Evolutionary conservation across 306 rosid genomes (phyloP).

Genomic region (Nissolia schottii): DNA sequence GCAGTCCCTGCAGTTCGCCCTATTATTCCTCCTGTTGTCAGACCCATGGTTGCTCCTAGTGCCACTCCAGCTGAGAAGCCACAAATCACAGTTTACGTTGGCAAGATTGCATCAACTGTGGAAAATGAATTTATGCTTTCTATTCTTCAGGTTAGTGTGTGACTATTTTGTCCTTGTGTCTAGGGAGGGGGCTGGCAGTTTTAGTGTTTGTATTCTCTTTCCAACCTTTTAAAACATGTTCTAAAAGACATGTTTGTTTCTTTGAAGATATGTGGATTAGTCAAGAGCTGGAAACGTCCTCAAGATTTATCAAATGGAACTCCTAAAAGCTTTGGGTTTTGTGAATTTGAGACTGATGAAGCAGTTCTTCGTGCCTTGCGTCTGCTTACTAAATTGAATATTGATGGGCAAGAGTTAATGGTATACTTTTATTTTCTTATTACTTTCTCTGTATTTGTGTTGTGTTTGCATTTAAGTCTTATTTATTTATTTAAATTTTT

Average conservation of each 20-base stretch:
- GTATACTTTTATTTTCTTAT: slow-evolving; percentile 41
- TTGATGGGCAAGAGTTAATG: slow-evolving; percentile 93
- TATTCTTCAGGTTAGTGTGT: slow-evolving; percentile 67
- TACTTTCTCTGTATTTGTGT: not conserved
- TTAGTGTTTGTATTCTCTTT: not conserved
- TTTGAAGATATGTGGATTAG: slow-evolving; percentile 80
- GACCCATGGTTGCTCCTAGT: slow-evolving; percentile 70
- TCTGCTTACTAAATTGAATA: slow-evolving; percentile 69
- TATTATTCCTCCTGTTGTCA: slow-evolving; percentile 59
- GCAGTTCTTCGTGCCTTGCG: slow-evolving; percentile 97
- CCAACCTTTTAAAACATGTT: not conserved
- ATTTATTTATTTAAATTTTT: not conserved
- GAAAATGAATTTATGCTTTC: slow-evolving; percentile 83
- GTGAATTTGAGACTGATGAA: slow-evolving; percentile 94
- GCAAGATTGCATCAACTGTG: slow-evolving; percentile 90
- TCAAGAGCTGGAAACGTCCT: slow-evolving; percentile 96
- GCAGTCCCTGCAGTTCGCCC: slow-evolving; percentile 83
- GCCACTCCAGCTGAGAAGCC: slow-evolving; percentile 79
- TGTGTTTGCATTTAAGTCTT: not conserved
- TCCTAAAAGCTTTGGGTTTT: slow-evolving; percentile 89
- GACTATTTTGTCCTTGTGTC: not conserved
- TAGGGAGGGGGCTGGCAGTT: not conserved
- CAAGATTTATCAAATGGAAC: slow-evolving; percentile 85
- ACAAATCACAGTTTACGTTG: slow-evolving; percentile 81
- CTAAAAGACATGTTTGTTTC: not conserved